phyloP scores from a whole-genome alignment of 805 yeast genomes.

The Zygosaccharomyces pseudorouxii region DNA sequence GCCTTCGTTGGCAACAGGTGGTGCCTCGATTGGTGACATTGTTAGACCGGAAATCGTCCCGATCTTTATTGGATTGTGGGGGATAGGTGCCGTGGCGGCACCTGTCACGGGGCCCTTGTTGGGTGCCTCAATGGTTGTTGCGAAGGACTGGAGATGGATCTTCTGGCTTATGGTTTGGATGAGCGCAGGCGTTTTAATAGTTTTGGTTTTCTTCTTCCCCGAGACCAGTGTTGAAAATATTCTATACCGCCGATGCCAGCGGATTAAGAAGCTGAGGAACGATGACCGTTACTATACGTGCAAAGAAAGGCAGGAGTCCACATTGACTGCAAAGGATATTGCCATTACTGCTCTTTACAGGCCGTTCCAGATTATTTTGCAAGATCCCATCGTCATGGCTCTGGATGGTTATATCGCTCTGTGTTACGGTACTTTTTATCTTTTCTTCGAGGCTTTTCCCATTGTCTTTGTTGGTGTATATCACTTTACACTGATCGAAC shows the following conservation, averaged over 20 bases:
- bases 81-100: constrained; percentile 50
- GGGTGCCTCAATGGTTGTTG: constrained; percentile 47
- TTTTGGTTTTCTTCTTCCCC: constrained; percentile 42
- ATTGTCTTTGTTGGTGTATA: constrained; percentile 45
- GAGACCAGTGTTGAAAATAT: constrained; percentile 47
- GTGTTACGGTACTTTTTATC: constrained; percentile 48
- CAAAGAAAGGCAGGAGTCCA: constrained; percentile 34
- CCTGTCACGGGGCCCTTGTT: constrained; percentile 55
- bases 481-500: constrained; percentile 44
- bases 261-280: constrained; percentile 47
- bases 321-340: constrained; percentile 24
- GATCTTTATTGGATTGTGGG: constrained; percentile 47
- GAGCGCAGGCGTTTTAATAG: constrained; percentile 37
- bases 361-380: constrained; percentile 45
- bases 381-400: constrained; percentile 53
- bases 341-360: constrained; percentile 41
- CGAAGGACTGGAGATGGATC: constrained; percentile 49
- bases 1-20: constrained; percentile 56
- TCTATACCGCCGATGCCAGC: constrained; percentile 43
- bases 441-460: constrained; percentile 62
- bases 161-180: constrained; percentile 48
- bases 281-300: constrained; percentile 39
- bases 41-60: constrained; percentile 41
- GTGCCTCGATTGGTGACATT: constrained; percentile 52
- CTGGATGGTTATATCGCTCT: constrained; percentile 50